Evolutionary conservation across 768 basidiomycete species (phyloP).

Genomic region (Amanita muscaria): DNA sequence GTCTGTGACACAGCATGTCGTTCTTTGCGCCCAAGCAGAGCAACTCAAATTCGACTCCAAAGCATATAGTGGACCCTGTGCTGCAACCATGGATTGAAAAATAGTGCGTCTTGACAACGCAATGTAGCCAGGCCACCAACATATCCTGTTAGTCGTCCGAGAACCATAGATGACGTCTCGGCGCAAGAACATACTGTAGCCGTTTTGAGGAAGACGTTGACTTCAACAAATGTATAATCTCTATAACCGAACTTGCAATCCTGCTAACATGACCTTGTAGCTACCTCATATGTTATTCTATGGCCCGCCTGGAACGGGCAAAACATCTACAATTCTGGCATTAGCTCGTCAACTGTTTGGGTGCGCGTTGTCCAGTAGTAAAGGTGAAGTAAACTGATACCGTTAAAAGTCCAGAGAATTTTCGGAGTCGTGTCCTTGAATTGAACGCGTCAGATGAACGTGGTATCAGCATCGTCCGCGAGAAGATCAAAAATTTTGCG

Average conservation of each 20-base stretch:
- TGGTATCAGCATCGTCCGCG: constrained; percentile 92
- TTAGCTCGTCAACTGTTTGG: constrained; percentile 91
- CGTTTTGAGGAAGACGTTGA: constrained; percentile 84
- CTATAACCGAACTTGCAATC: background rate
- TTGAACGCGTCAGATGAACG: constrained; percentile 98
- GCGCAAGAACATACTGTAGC: constrained; percentile 95
- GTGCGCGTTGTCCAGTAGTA: constrained; percentile 32
- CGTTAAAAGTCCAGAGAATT: constrained; percentile 85
- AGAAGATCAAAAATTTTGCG: constrained; percentile 98
- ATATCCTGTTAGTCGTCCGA: constrained; percentile 67
- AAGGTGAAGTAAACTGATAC: background rate
- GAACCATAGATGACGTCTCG: constrained; percentile 96
- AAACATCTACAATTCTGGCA: constrained; percentile 96
- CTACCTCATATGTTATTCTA: constrained; percentile 99
- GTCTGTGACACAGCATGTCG: constrained; percentile 48
- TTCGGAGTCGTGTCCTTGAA: constrained; percentile 87
- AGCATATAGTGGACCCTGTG: constrained; percentile 44
- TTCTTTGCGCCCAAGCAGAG: constrained; percentile 48
- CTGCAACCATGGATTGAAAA: constrained; percentile 98
- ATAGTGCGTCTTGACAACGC: constrained; percentile 70
- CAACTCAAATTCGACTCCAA: constrained; percentile 31
- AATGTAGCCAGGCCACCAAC: too few relatives aligned
- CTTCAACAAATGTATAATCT: constrained; percentile 75
- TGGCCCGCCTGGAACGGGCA: constrained; percentile 96
- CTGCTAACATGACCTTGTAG: constrained; percentile 33